phyloP scores from a whole-genome alignment of 176 grass and related monocot genomes.

The Ananas comosus region DNA sequence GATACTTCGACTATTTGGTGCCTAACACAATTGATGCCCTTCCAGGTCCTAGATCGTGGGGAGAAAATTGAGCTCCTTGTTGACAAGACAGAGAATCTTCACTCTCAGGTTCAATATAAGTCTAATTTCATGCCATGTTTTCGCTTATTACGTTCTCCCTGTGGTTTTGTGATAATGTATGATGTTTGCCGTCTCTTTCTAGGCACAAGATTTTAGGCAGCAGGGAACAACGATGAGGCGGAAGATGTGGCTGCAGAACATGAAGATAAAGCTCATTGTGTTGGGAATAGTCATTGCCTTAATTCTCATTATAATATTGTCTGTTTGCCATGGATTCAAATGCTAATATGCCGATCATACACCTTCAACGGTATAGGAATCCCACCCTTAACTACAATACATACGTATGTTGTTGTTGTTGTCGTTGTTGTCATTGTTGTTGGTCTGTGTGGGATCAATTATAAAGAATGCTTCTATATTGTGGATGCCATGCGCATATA shows the following conservation, averaged over 20 bases:
- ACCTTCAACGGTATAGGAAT: too few relatives aligned
- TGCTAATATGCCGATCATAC: constrained; percentile 40
- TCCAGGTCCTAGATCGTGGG: constrained; percentile 69
- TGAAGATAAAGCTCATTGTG: constrained; percentile 84
- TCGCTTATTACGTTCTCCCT: too few relatives aligned
- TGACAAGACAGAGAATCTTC: constrained; percentile 81
- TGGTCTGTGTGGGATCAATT: too few relatives aligned
- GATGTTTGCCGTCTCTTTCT: not conserved
- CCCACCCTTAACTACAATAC: too few relatives aligned
- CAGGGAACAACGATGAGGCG: constrained; percentile 53
- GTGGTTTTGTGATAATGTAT: not conserved
- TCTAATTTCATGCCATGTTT: too few relatives aligned
- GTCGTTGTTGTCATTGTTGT: too few relatives aligned
- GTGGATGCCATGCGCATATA: not conserved
- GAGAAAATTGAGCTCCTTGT: constrained; percentile 89
- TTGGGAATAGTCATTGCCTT: constrained; percentile 57
- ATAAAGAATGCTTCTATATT: too few relatives aligned
- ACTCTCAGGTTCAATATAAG: constrained; percentile 42
- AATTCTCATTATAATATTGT: constrained; percentile 65
- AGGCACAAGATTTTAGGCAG: constrained; percentile 83
- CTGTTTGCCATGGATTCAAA: constrained; percentile 66
- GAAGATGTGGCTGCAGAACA: constrained; percentile 93
- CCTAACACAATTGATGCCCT: not conserved
- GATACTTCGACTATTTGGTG: not conserved
- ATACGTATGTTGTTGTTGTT: too few relatives aligned